Evolutionary conservation across 768 basidiomycete genomes (phyloP), one percentile per base, ranked within the genome.

Genomic region (Suillus hirtellus): DNA sequence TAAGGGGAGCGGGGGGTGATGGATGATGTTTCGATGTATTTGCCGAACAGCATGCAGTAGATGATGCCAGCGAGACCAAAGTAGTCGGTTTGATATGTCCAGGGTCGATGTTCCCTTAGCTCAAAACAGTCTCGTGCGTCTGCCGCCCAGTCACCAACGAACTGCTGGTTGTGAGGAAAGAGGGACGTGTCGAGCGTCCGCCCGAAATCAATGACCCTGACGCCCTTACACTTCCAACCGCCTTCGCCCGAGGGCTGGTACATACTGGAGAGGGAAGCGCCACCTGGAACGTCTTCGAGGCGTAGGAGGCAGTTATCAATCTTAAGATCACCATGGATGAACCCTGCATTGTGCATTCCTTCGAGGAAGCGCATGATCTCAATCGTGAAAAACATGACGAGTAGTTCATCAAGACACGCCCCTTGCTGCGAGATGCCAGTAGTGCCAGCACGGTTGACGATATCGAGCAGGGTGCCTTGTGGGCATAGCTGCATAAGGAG

Each of bases 301-400:
- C 97, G 88, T 10, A 99, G 80, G n/a, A 99, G 84, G 73, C 96
- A 97, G 77, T 99, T 99, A 78, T 99, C 97, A 74, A 99, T 97
- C 81, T 99, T 99, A 66, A 99, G 84, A 77, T 99, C 97, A 38
- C 97, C 96, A 70, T 99, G 97, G 68, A 99, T 92, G 78, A 99
- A 93, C 12, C 94, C 93, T 0, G 82, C 79, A 17, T 71, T 62
- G 73, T 99, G 97, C 73, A 98, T 84, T 19, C 83, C 88, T 71
- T 96, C 95, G 49, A 98, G 76, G 11, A 92, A 77, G 34, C 89
- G 88, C 44, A 98, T 76, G 7, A 99, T 85, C 75, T 99, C 97
- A 70, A 96, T 83, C 31, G 91, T 83, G 83, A 99, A 99, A 83
- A 99, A 99, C 73, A 96, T 85, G 50, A 94, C 95, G 60, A 99